phyloP scores from a whole-genome alignment of 1,284 basidiomycete species.

The Malassezia cuniculi region DNA sequence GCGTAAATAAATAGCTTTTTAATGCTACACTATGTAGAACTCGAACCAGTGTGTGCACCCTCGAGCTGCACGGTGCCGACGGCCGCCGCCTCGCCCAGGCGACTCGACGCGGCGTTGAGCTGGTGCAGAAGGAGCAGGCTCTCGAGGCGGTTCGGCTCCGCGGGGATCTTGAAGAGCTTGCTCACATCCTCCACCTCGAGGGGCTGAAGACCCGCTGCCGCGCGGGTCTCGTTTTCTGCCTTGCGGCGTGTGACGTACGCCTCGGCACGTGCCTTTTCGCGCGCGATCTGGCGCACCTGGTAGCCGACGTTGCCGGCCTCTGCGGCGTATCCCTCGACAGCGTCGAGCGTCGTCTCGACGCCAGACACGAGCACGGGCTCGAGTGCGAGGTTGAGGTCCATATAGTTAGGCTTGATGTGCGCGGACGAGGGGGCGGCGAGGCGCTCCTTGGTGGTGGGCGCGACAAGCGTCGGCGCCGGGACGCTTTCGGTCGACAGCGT shows the following conservation, averaged over 20 bases:
- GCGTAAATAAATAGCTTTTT: slow-evolving; percentile 1
- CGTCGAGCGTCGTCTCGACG: slow-evolving; percentile 40
- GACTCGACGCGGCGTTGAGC: slow-evolving; percentile 45
- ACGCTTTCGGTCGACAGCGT: slow-evolving; percentile 52
- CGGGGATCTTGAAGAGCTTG: slow-evolving; percentile 62
- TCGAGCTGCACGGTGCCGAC: slow-evolving; percentile 46
- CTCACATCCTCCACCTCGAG: slow-evolving; percentile 50
- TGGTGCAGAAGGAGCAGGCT: slow-evolving; percentile 54
- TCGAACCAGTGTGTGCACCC: slow-evolving; percentile 34
- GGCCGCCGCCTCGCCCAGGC: slow-evolving; percentile 48
- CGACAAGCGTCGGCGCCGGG: slow-evolving; percentile 32
- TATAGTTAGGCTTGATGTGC: slow-evolving; percentile 28
- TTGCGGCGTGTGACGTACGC: slow-evolving; percentile 50
- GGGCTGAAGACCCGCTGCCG: slow-evolving; percentile 70
- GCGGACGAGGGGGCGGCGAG: slow-evolving; percentile 31
- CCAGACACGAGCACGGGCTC: slow-evolving; percentile 42
- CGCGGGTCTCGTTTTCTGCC: slow-evolving; percentile 73
- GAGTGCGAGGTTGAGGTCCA: slow-evolving; percentile 39
- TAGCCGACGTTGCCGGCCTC: slow-evolving; percentile 68
- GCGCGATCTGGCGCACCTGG: slow-evolving; percentile 74
- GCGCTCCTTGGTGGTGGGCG: slow-evolving; percentile 24
- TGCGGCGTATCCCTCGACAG: slow-evolving; percentile 37
- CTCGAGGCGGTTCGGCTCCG: slow-evolving; percentile 79
- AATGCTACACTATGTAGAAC: slow-evolving; percentile 14
- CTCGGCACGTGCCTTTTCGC: slow-evolving; percentile 75